Evolutionary conservation across 306 rosid species (phyloP).

Genomic region (Dalbergia oliveri): DNA sequence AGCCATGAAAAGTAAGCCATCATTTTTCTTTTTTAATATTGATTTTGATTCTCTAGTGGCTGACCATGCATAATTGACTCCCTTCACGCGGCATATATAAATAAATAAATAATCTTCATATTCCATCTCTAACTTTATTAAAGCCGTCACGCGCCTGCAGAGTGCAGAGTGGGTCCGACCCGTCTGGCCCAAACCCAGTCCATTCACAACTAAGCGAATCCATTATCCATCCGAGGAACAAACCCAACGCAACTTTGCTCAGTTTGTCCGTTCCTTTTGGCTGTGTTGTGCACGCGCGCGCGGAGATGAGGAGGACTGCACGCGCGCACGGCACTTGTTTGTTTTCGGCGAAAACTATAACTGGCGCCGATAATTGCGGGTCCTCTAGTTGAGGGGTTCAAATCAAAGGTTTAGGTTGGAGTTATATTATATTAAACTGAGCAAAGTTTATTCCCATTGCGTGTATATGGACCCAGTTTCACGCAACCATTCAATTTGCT

Average conservation of each 20-base stretch:
- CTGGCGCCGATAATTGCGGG: slow-evolving; percentile 70
- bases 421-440: background rate
- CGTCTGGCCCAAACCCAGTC: too few relatives aligned
- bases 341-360: slow-evolving; percentile 4
- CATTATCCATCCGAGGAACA: too few relatives aligned
- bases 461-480: slow-evolving; percentile 9
- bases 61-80: slow-evolving; percentile 5
- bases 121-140: background rate
- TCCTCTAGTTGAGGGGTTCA: slow-evolving; percentile 45
- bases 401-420: slow-evolving; percentile 48
- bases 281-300: slow-evolving; percentile 8
- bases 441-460: slow-evolving; percentile 19
- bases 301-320: background rate
- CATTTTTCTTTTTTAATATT: slow-evolving; percentile 2
- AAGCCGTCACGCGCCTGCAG: slow-evolving; percentile 22
- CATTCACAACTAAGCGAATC: too few relatives aligned
- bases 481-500: background rate
- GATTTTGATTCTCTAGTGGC: background rate
- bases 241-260: background rate
- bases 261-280: background rate
- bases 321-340: background rate
- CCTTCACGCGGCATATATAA: slow-evolving; percentile 47
- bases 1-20: slow-evolving; percentile 26
- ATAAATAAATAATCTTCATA: too few relatives aligned
- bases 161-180: too few relatives aligned